Evolutionary conservation across 2,329 filamentous ascomycete species (phyloP), one percentile per base, ranked within the genome.

Genomic region (Ophiostoma ulmi): DNA sequence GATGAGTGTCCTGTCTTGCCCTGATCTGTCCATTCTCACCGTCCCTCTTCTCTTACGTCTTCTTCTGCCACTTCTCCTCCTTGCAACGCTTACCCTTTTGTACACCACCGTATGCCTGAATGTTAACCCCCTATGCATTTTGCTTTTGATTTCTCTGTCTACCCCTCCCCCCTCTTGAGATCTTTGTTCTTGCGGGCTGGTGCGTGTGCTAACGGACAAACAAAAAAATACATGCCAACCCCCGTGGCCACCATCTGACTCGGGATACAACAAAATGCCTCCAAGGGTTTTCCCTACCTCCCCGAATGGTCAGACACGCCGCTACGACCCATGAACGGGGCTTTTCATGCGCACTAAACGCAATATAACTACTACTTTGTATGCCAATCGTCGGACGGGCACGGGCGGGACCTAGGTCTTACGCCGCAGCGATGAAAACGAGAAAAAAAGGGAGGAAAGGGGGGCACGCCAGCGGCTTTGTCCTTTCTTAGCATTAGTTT

Each of bases 141-240:
- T 48, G 5, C 17, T n/a, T 6, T 61, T 52, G 22, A 14, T 61
- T 35, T 13, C 22, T 35, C 22, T 63, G 58, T 35, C 58, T 31
- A 31, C 22, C 22, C 22, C n/a, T 11, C 58, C n/a, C n/a, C 11
- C 58, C 11, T 31, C 13, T 22, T 31, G 31, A 31, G 31, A 1
- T 64, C 61, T 64, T 64, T 64, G 61, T 64, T 64, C 61, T 36
- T 38, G 61, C 61, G 61, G 61, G 17, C 26, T 64, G 61, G 61
- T 38, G 61, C 61, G 61, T n/a, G 14, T 64, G 35, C 35, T 38
- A 64, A 38, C 17, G 52, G 52, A 22, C 39, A 13, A 44, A 44
- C 39, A 44, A 44, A 44, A 17, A 10, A 2, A 44, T 11, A 44
- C 39, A 14, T 14, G 14, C 39, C 39, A 14, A 44, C 11, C 39